Evolutionary conservation across 768 basidiomycete species (phyloP).

Genomic region (Russula virescens): DNA sequence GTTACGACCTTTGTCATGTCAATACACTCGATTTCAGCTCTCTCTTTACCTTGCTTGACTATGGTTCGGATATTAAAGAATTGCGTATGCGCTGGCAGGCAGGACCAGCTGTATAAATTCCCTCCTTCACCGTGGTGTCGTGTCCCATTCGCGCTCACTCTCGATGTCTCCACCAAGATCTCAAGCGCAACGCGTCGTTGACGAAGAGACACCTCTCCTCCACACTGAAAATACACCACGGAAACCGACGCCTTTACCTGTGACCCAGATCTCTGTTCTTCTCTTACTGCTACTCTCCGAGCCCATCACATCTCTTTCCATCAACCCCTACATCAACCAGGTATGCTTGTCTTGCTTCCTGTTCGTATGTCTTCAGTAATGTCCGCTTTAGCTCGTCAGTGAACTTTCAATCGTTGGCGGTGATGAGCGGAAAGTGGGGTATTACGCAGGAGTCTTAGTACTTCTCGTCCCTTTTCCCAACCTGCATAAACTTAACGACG

Average conservation of each 20-base stretch:
- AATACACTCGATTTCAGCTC: background rate
- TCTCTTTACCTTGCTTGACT: background rate
- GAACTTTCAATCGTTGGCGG: slow-evolving; percentile 40
- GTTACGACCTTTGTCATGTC: slow-evolving; percentile 2
- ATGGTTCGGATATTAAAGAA: slow-evolving; percentile 8
- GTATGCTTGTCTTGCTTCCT: slow-evolving; percentile 24
- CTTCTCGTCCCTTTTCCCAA: slow-evolving; percentile 24
- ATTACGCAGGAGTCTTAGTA: slow-evolving; percentile 46
- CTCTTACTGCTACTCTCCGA: slow-evolving; percentile 11
- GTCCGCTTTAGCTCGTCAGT: slow-evolving; percentile 35
- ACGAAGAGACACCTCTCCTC: slow-evolving; percentile 16
- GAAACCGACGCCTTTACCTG: slow-evolving; percentile 11
- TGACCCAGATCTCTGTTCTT: slow-evolving; percentile 8
- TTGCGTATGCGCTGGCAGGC: slow-evolving; percentile 8
- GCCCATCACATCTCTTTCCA: slow-evolving; percentile 24
- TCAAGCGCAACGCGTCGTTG: background rate
- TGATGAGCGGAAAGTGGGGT: slow-evolving; percentile 42
- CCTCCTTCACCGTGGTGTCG: slow-evolving; percentile 23
- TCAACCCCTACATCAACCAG: slow-evolving; percentile 50
- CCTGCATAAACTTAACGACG: background rate
- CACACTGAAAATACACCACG: background rate
- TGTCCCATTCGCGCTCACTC: slow-evolving; percentile 5
- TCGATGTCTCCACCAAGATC: slow-evolving; percentile 29
- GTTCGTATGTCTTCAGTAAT: no score
- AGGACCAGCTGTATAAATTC: slow-evolving; percentile 25